Percentiles rank a stretch among this genome's conserved stretches.
These are phyloP conservation scores for Aegilops umbellulata DNA, from an alignment of 176 grass and related monocot species.

Conservation along the genomic window DNA sequence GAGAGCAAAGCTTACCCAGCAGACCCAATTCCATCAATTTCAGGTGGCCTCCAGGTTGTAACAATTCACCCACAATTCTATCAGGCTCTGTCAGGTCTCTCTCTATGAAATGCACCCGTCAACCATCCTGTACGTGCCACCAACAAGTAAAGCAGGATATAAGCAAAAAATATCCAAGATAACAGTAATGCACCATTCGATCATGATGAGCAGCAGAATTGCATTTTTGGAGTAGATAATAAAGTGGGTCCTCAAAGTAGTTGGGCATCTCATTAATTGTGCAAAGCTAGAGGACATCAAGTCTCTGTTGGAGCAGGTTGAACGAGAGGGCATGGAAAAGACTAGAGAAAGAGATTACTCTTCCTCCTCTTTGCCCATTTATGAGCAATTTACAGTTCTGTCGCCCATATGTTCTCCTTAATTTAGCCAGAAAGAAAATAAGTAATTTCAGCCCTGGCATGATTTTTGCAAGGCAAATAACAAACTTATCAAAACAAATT, in stretches of 20 bases:
- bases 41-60: constrained; percentile 92
- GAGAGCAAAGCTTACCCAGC: constrained; percentile 46
- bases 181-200: neutral
- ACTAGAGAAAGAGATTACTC: neutral
- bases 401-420: neutral
- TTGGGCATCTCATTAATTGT: constrained; percentile 34
- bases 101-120: constrained; percentile 88
- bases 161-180: neutral
- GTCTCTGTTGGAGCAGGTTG: constrained; percentile 1
- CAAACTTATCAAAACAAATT: neutral
- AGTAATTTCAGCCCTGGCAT: neutral
- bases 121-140: constrained; percentile 70
- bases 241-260: neutral
- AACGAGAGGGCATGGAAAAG: neutral
- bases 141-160: constrained; percentile 30
- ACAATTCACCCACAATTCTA: constrained; percentile 67
- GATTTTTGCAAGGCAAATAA: neutral
- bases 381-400: neutral
- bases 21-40: constrained; percentile 89
- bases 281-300: constrained; percentile 13
- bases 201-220: neutral
- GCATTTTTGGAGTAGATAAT: neutral
- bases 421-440: neutral
- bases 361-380: neutral
- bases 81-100: constrained; percentile 86